A percentile compares a stretch with the other conserved stretches of the same genome.
Conservation (phyloP, 805 yeast species). For the Starmerella vaccinii region DNA sequence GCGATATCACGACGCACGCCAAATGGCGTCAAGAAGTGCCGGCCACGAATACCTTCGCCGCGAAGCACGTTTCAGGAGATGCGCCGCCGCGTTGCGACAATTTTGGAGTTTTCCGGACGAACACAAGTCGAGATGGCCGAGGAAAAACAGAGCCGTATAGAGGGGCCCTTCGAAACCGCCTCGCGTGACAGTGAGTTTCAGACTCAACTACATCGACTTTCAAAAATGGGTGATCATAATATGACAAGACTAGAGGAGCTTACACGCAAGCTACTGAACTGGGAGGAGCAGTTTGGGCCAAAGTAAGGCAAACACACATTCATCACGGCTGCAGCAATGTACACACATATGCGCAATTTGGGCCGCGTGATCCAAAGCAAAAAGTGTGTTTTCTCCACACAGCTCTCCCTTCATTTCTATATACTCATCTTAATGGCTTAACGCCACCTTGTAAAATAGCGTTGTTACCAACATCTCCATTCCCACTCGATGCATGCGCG, state of each 20-base stretch:
- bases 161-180: conserved; percentile 33
- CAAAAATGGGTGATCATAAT: conserved; percentile 43
- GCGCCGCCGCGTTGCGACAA: conserved; percentile 80
- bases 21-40: conserved; percentile 12
- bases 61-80: conserved; percentile 69
- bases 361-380: too few species aligned
- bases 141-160: conserved; percentile 53
- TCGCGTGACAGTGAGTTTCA: conserved; percentile 27
- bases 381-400: too few species aligned
- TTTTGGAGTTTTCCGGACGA: conserved; percentile 79
- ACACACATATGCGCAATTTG: neutral
- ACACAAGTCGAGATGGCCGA: conserved; percentile 73
- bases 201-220: conserved; percentile 28
- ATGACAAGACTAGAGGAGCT: conserved; percentile 58
- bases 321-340: too few species aligned
- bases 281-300: conserved; percentile 59
- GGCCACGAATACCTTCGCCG: conserved; percentile 70
- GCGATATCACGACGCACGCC: conserved; percentile 6
- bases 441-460: neutral
- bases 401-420: neutral
- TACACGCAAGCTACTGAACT: conserved; percentile 55
- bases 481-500: too few species aligned
- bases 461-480: neutral
- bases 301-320: too few species aligned
- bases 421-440: neutral